These are phyloP conservation scores for Lepidopterella palustris DNA, from an alignment of 495 filamentous ascomycete genomes.

Conservation along the genomic window DNA sequence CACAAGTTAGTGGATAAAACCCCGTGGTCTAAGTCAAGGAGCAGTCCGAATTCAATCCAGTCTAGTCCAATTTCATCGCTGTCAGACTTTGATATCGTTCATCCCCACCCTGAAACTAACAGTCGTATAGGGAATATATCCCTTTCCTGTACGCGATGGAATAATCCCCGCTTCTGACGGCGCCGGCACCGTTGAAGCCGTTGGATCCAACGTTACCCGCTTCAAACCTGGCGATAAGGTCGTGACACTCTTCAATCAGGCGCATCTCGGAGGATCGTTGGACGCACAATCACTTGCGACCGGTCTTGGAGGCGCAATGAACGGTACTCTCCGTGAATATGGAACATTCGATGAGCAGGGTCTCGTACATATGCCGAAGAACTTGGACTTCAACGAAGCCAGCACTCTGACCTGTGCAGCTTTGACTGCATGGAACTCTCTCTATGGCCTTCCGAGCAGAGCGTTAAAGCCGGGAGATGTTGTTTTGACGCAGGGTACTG, in stretches of 20 bases:
- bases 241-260: conserved; percentile 72
- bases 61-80: too few relatives aligned
- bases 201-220: conserved; percentile 58
- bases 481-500: conserved; percentile 75
- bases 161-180: conserved; percentile 73
- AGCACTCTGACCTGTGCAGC: conserved; percentile 67
- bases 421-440: conserved; percentile 74
- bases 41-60: too few relatives aligned
- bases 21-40: too few relatives aligned
- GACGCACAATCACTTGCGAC: conserved; percentile 40
- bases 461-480: conserved; percentile 58
- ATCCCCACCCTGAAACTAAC: neutral
- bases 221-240: conserved; percentile 71
- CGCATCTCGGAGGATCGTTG: conserved; percentile 57
- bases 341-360: conserved; percentile 64
- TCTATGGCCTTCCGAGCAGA: conserved; percentile 59
- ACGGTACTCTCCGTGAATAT: conserved; percentile 68
- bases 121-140: conserved; percentile 53
- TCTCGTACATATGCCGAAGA: conserved; percentile 57
- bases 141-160: conserved; percentile 51
- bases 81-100: neutral
- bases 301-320: conserved; percentile 63
- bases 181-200: conserved; percentile 62
- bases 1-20: too few relatives aligned
- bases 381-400: conserved; percentile 56